Conservation (phyloP, 495 filamentous ascomycete species). For the Talaromyces wortmannii region DNA sequence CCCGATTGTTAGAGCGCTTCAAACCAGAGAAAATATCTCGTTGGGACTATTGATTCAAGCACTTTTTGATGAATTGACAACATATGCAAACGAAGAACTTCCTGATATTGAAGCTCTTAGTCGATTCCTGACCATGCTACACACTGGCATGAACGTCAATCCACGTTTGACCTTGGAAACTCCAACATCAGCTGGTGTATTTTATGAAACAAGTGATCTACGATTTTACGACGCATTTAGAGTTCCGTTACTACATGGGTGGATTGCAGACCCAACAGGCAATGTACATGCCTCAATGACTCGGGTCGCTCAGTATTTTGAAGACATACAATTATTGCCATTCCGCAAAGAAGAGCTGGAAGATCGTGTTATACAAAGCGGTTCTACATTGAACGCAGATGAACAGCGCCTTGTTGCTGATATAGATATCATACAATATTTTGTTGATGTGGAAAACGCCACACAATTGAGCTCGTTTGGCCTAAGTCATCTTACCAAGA, state of each 20-base stretch:
- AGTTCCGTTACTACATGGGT: conserved; percentile 89
- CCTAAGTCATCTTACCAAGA: conserved; percentile 59
- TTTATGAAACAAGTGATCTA: conserved; percentile 79
- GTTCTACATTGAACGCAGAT: conserved; percentile 32
- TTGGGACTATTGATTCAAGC: conserved; percentile 78
- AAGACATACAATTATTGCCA: conserved; percentile 81
- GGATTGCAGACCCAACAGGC: conserved; percentile 65
- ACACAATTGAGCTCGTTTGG: conserved; percentile 85
- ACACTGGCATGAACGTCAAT: conserved; percentile 98
- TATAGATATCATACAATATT: conserved; percentile 72
- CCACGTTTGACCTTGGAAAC: conserved; percentile 64
- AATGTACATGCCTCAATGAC: conserved; percentile 58
- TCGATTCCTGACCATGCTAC: conserved; percentile 76
- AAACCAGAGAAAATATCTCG: conserved; percentile 79
- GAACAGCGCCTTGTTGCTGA: conserved; percentile 71
- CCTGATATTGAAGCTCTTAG: conserved; percentile 87
- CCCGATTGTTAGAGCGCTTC: conserved; percentile 67
- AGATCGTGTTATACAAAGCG: conserved; percentile 57
- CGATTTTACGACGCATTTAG: conserved; percentile 78
- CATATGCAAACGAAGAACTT: conserved; percentile 51
- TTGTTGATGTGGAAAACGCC: conserved; percentile 61
- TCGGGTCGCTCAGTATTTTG: conserved; percentile 72
- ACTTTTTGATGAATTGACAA: conserved; percentile 86
- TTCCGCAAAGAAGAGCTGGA: conserved; percentile 87
- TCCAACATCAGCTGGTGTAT: conserved; percentile 55